phyloP scores from a whole-genome alignment of 2,329 filamentous ascomycete genomes.

The Aureobasidium melanogenum region DNA sequence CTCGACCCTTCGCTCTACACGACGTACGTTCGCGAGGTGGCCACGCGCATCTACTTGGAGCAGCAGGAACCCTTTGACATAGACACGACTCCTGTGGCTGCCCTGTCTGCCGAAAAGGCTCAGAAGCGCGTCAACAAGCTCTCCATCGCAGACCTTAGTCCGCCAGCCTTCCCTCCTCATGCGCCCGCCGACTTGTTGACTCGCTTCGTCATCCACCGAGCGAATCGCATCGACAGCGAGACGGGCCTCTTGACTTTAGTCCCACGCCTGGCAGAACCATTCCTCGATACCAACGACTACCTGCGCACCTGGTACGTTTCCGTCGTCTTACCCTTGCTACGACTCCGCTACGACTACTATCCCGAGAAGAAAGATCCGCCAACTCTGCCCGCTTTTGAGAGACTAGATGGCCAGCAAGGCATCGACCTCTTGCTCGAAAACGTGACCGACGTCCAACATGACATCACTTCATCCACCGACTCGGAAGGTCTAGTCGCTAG shows the following conservation, averaged over 20 bases:
- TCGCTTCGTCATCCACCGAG: conserved; percentile 58
- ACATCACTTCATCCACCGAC: conserved; percentile 23
- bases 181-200: conserved; percentile 48
- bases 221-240: conserved; percentile 60
- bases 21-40: conserved; percentile 51
- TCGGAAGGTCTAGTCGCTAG: conserved; percentile 41
- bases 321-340: conserved; percentile 57
- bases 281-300: conserved; percentile 52
- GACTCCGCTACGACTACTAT: conserved; percentile 63
- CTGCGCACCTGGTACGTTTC: conserved; percentile 62
- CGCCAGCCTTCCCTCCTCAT: conserved; percentile 40
- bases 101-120: conserved; percentile 55
- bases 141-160: conserved; percentile 49
- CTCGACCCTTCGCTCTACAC: conserved; percentile 55
- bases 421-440: conserved; percentile 54
- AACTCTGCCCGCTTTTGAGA: conserved; percentile 56
- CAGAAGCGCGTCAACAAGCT: conserved; percentile 56
- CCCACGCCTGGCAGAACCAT: conserved; percentile 59
- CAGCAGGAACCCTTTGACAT: conserved; percentile 37
- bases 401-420: conserved; percentile 49
- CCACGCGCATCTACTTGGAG: conserved; percentile 37
- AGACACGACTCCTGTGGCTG: conserved; percentile 48
- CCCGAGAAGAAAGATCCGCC: conserved; percentile 47
- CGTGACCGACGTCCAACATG: conserved; percentile 37
- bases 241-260: conserved; percentile 64